Percentiles rank a stretch among this genome's conserved stretches.
Conservation (phyloP, 441 rosid genomes). For the Populus tomentosa region DNA sequence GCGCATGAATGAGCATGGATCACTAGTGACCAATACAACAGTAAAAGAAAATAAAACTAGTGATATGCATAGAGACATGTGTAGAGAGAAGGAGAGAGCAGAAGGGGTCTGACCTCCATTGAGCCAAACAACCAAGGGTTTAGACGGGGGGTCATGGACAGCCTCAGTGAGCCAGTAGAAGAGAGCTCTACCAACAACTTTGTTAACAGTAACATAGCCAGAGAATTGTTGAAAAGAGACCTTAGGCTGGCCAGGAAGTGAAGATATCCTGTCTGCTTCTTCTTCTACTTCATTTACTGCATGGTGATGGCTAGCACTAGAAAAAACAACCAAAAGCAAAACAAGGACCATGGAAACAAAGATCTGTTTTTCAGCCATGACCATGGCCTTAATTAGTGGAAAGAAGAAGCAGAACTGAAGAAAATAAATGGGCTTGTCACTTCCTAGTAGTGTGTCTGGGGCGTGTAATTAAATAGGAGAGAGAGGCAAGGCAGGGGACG, state of each 20-base stretch:
- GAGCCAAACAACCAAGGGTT: constrained; percentile 90
- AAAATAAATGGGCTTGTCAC: background rate
- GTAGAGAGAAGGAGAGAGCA: background rate
- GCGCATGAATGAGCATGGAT: background rate
- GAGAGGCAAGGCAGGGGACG: constrained; percentile 16
- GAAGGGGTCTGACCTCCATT: constrained; percentile 64
- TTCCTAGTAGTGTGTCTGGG: constrained; percentile 18
- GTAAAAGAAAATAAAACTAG: background rate
- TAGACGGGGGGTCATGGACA: constrained; percentile 38
- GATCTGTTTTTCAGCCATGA: constrained; percentile 35
- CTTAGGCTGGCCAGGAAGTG: constrained; percentile 92
- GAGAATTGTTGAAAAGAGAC: constrained; percentile 88
- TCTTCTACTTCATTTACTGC: constrained; percentile 33
- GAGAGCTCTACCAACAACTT: constrained; percentile 71
- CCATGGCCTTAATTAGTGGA: constrained; percentile 10
- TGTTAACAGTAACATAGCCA: constrained; percentile 76
- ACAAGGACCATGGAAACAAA: constrained; percentile 21
- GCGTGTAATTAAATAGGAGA: constrained; percentile 46
- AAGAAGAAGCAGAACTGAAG: background rate
- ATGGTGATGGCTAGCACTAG: constrained; percentile 5
- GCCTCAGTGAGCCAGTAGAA: constrained; percentile 98
- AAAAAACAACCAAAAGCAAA: constrained; percentile 13
- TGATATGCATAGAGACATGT: background rate
- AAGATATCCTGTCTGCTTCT: constrained; percentile 60
- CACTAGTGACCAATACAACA: background rate